A percentile compares a stretch with the other conserved stretches of the same genome.
These are phyloP conservation scores for Penicillium sclerotiorum DNA, from an alignment of 2,329 filamentous ascomycete genomes.

Conservation along the genomic window DNA sequence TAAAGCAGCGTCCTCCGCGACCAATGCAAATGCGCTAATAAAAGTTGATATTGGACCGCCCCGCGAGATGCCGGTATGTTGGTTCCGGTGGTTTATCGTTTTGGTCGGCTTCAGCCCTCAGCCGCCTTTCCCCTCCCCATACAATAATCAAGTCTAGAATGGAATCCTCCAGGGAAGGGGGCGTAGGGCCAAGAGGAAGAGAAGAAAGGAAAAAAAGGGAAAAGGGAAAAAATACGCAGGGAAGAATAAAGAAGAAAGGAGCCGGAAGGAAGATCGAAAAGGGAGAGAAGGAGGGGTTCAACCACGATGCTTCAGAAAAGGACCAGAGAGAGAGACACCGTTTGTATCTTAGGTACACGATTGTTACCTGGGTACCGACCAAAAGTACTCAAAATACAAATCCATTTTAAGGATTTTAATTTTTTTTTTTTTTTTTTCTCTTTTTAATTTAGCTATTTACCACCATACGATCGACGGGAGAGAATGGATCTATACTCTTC, in stretches of 20 bases:
- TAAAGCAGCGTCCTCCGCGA: slow-evolving; percentile 26
- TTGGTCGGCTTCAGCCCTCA: neutral
- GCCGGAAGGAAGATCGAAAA: slow-evolving; percentile 6
- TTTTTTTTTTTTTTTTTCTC: neutral
- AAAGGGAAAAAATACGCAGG: slow-evolving; percentile 9
- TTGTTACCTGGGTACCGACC: slow-evolving; percentile 9
- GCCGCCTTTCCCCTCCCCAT: slow-evolving; percentile 4
- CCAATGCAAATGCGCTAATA: slow-evolving; percentile 26
- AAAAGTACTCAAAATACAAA: slow-evolving; percentile 14
- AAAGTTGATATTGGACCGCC: slow-evolving; percentile 8
- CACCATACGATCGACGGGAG: slow-evolving; percentile 24
- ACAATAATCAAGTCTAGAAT: slow-evolving; percentile 3
- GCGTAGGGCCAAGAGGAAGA: neutral
- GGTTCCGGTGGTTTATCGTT: slow-evolving; percentile 1
- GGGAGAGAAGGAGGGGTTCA: slow-evolving; percentile 11
- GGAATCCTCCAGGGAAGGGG: neutral
- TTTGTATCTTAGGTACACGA: slow-evolving; percentile 21
- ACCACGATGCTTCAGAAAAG: slow-evolving; percentile 21
- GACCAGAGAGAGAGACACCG: slow-evolving; percentile 15
- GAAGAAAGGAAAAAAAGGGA: neutral
- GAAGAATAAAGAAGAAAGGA: slow-evolving; percentile 8
- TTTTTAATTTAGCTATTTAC: slow-evolving; percentile 15
- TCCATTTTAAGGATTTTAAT: slow-evolving; percentile 4
- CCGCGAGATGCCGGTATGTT: slow-evolving; percentile 6
- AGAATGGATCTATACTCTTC: slow-evolving; percentile 26